phyloP scores from a whole-genome alignment of 345 rosid genomes.

The Punica granatum region DNA sequence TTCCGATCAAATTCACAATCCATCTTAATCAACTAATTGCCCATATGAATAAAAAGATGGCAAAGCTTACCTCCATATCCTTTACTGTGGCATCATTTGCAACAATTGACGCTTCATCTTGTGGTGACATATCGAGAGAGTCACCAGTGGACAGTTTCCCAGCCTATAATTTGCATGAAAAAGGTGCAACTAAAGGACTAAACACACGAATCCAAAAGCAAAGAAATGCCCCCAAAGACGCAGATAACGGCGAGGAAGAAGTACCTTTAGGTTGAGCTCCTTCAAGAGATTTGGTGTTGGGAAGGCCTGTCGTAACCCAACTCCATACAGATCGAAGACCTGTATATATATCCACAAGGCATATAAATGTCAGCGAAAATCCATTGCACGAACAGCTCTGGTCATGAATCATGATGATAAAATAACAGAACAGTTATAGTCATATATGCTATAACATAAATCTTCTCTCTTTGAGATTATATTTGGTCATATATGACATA shows the following conservation, averaged over 20 bases:
- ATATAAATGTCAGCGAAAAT: neutral
- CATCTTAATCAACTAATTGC: neutral
- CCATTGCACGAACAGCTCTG: neutral
- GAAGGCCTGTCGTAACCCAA: constrained; percentile 57
- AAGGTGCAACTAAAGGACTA: neutral
- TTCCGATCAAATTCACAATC: neutral
- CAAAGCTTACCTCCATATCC: constrained; percentile 90
- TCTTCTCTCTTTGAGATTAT: neutral
- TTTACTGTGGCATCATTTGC: constrained; percentile 87
- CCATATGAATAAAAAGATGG: neutral
- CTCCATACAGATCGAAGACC: constrained; percentile 94
- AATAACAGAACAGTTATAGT: neutral
- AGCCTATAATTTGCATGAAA: constrained; percentile 32
- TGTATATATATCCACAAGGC: constrained; percentile 16
- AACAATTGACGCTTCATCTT: constrained; percentile 60
- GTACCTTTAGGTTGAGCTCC: constrained; percentile 77
- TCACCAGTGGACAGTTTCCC: constrained; percentile 93
- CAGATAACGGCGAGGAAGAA: neutral
- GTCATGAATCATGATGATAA: neutral
- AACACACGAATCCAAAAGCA: neutral
- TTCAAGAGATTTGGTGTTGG: constrained; percentile 71
- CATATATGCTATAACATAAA: neutral
- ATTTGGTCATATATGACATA: neutral
- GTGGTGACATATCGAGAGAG: constrained; percentile 84
- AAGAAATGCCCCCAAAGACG: neutral